Conservation (phyloP, 75 land plant genomes). For the Cunninghamia lanceolata region DNA sequence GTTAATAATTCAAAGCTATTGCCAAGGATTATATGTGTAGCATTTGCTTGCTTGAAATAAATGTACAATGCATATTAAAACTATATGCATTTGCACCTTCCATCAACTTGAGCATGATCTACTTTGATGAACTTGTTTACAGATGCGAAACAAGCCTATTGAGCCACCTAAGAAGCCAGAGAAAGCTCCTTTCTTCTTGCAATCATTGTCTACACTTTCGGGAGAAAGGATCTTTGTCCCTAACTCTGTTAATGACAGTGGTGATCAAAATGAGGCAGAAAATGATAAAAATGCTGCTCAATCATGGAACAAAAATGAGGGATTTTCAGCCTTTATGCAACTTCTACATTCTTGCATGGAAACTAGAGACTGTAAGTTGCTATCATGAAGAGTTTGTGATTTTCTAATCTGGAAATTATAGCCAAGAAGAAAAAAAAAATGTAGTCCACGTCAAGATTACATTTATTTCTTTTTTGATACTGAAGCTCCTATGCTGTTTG, state of each 20-base stretch:
- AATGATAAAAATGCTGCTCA: constrained; percentile 9
- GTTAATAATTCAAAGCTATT: neutral
- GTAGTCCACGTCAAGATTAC: neutral
- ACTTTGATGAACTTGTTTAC: constrained; percentile 7
- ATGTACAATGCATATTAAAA: neutral
- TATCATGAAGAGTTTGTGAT: neutral
- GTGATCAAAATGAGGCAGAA: constrained; percentile 12
- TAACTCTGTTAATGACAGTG: constrained; percentile 6
- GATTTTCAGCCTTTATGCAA: constrained; percentile 45
- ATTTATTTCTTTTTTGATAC: neutral
- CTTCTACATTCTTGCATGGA: constrained; percentile 60
- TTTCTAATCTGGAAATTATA: neutral
- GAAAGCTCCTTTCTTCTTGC: constrained; percentile 94
- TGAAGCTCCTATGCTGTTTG: constrained; percentile 6
- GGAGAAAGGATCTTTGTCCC: constrained; percentile 70
- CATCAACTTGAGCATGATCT: neutral
- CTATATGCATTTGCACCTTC: neutral
- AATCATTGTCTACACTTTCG: constrained; percentile 75
- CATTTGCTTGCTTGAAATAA: neutral
- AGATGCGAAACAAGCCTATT: constrained; percentile 90
- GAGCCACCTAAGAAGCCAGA: constrained; percentile 97
- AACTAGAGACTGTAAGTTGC: constrained; percentile 61
- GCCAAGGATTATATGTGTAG: neutral
- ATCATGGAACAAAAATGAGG: neutral
- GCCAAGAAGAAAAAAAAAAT: neutral